phyloP scores from a whole-genome alignment of 2,329 filamentous ascomycete species.

The Lachnellula subtilissima region DNA sequence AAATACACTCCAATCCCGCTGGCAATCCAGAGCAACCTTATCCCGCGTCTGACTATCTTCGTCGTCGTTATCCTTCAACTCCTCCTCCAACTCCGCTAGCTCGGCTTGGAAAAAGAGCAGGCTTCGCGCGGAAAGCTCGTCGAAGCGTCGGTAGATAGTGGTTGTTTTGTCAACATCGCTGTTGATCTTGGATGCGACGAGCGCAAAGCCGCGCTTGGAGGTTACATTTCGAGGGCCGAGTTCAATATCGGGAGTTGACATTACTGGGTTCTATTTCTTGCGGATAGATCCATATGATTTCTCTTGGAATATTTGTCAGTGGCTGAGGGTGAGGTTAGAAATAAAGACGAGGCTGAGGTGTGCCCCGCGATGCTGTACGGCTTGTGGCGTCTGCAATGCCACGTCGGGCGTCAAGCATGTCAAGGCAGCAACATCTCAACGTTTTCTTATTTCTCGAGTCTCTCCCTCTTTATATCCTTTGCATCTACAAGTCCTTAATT shows the following conservation, averaged over 20 bases:
- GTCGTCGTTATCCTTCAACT: conserved; percentile 10
- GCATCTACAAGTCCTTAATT: too few species aligned
- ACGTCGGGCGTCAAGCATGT: background rate
- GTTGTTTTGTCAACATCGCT: conserved; percentile 16
- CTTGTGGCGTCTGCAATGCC: background rate
- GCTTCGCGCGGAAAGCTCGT: conserved; percentile 18
- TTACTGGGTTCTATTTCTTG: background rate
- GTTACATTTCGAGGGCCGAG: background rate
- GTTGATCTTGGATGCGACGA: conserved; percentile 12
- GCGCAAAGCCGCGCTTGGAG: conserved; percentile 7
- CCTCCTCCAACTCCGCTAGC: conserved; percentile 16
- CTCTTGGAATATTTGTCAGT: background rate
- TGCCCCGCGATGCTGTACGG: background rate
- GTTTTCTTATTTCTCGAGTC: too few species aligned
- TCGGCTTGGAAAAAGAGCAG: conserved; percentile 18
- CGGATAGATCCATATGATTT: background rate
- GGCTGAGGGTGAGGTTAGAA: background rate
- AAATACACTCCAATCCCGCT: conserved; percentile 13
- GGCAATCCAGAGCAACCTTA: conserved; percentile 5
- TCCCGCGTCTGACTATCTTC: conserved; percentile 5
- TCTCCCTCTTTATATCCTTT: too few species aligned
- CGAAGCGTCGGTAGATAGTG: conserved; percentile 21
- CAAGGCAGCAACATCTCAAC: background rate
- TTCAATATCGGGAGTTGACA: background rate
- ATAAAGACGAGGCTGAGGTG: background rate